Evolutionary conservation across 1,284 basidiomycete genomes (phyloP).

Genomic region (Athelia sp.): DNA sequence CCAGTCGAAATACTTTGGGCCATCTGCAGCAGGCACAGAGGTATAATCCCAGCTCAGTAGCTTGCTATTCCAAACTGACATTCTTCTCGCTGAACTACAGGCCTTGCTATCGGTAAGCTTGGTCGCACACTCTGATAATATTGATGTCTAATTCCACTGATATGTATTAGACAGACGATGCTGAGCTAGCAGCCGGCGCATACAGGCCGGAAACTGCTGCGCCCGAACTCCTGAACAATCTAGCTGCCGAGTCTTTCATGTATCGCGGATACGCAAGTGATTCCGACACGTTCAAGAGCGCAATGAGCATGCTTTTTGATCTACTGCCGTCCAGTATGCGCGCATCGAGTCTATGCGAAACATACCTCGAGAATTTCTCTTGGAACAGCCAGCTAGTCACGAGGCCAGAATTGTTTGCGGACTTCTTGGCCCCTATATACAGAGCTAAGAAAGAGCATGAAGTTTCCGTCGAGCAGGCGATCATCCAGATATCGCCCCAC

Average conservation of each 20-base stretch:
- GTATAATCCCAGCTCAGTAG: constrained; percentile 29
- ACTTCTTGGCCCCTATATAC: constrained; percentile 56
- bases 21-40: constrained; percentile 57
- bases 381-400: constrained; percentile 57
- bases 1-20: constrained; percentile 64
- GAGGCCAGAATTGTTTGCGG: constrained; percentile 63
- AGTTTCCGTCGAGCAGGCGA: constrained; percentile 16
- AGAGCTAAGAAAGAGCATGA: constrained; percentile 41
- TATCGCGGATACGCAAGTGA: constrained; percentile 28
- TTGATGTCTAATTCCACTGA: background rate
- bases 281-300: constrained; percentile 22
- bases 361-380: constrained; percentile 58
- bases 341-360: constrained; percentile 62
- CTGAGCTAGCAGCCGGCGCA: constrained; percentile 22
- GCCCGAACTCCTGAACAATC: constrained; percentile 34
- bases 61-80: constrained; percentile 1
- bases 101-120: constrained; percentile 40
- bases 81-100: constrained; percentile 23
- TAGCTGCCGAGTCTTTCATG: constrained; percentile 43
- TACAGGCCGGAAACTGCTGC: constrained; percentile 27
- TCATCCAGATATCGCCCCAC: constrained; percentile 40
- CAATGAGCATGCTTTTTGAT: constrained; percentile 37
- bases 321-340: constrained; percentile 49
- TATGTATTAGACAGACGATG: constrained; percentile 44
- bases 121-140: background rate